A percentile compares a stretch with the other conserved stretches of the same genome.
Evolutionary conservation across 495 filamentous ascomycete species (phyloP).

Genomic region (Penicillium samsonianum): DNA sequence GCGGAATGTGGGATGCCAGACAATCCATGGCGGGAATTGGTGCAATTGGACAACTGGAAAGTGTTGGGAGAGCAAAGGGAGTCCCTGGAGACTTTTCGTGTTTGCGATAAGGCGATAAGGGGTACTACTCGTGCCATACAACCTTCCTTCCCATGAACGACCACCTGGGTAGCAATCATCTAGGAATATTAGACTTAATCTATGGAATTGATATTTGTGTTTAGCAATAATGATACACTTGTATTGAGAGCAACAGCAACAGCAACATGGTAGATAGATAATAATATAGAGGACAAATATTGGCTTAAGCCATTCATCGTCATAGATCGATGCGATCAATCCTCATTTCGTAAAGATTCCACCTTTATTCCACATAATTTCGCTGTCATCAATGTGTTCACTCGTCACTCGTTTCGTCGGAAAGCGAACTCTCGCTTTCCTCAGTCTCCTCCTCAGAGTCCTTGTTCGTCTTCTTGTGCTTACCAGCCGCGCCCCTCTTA

Average conservation of each 20-base stretch:
- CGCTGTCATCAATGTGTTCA: not conserved
- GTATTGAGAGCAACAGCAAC: not conserved
- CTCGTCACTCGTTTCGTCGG: constrained; percentile 1
- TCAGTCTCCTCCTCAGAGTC: not conserved
- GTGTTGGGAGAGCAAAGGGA: constrained; percentile 7
- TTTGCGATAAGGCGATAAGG: constrained; percentile 20
- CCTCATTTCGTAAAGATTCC: not conserved
- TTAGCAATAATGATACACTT: not conserved
- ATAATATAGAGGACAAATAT: constrained; percentile 1
- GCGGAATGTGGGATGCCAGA: constrained; percentile 31
- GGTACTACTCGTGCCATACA: not conserved
- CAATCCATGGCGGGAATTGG: constrained; percentile 33
- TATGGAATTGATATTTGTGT: not conserved
- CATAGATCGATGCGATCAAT: not conserved
- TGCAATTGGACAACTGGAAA: constrained; percentile 19
- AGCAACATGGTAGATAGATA: not conserved
- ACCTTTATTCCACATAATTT: not conserved
- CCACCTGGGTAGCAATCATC: not conserved
- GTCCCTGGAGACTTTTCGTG: constrained; percentile 13
- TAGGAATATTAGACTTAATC: not conserved
- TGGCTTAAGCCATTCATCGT: not conserved
- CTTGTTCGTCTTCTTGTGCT: not conserved
- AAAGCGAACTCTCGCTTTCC: not conserved
- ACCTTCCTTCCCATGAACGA: too few species aligned
- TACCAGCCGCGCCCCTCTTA: not conserved